Conservation (phyloP, 352 stramenopile genomes). For the Phytopythium vexans region DNA sequence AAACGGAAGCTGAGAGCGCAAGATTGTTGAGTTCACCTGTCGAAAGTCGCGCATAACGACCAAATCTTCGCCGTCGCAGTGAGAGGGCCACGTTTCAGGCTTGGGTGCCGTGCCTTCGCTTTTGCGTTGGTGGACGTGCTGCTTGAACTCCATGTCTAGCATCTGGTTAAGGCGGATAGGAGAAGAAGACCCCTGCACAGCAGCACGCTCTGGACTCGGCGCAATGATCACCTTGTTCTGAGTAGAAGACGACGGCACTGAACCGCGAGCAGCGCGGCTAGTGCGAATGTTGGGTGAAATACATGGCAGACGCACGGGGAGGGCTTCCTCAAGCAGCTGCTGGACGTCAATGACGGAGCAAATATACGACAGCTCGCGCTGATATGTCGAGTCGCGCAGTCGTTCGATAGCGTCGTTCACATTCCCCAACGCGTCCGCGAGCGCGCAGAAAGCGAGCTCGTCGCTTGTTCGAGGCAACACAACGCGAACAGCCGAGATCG, state of each 20-base stretch:
- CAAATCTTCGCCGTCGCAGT: constrained; percentile 10
- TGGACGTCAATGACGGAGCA: constrained; percentile 48
- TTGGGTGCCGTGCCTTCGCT: constrained; percentile 8
- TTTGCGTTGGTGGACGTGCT: constrained; percentile 25
- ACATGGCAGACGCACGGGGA: constrained; percentile 22
- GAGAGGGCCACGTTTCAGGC: too few relatives aligned
- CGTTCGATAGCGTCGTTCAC: constrained; percentile 48
- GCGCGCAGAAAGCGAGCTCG: constrained; percentile 47
- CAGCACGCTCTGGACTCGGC: too few relatives aligned
- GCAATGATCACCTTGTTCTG: too few relatives aligned
- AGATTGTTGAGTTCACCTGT: constrained; percentile 28
- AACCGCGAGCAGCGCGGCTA: not conserved
- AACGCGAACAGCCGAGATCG: constrained; percentile 21
- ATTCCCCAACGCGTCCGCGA: constrained; percentile 52
- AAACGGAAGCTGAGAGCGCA: constrained; percentile 36
- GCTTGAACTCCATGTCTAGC: constrained; percentile 37
- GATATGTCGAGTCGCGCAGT: constrained; percentile 46
- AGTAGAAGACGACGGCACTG: not conserved
- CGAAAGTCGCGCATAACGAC: constrained; percentile 51
- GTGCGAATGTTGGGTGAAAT: constrained; percentile 16
- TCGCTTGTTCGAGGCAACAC: constrained; percentile 41
- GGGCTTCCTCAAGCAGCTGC: constrained; percentile 7
- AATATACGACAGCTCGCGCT: constrained; percentile 58
- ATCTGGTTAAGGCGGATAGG: constrained; percentile 32
- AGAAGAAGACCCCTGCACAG: not conserved